Percentiles rank a stretch among this genome's conserved stretches.
phyloP scores from a whole-genome alignment of 345 rosid genomes.

The Durio zibethinus region DNA sequence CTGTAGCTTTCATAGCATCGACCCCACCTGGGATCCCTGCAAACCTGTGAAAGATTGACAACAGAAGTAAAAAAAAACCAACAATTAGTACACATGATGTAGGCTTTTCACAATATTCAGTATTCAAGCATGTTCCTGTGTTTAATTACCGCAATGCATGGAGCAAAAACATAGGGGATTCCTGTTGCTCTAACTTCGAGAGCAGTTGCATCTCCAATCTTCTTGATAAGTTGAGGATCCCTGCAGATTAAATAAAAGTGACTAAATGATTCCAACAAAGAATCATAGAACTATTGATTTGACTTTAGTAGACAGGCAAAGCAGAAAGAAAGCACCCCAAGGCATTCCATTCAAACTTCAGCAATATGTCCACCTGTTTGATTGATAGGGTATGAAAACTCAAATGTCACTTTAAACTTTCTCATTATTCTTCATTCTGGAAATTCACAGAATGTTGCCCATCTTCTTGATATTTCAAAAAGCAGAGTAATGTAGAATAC shows the following conservation, averaged over 20 bases:
- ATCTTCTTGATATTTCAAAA: background rate
- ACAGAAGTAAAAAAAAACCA: background rate
- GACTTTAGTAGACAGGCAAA: background rate
- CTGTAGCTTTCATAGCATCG: constrained; percentile 76
- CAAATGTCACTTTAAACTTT: too few species aligned
- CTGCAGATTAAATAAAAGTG: constrained; percentile 23
- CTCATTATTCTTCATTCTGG: background rate
- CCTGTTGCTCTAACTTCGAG: constrained; percentile 80
- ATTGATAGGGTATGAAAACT: background rate
- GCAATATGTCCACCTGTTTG: background rate
- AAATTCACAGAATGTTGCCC: background rate
- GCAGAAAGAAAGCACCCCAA: background rate
- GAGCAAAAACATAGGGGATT: constrained; percentile 64
- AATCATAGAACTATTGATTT: background rate
- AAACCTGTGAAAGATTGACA: constrained; percentile 36
- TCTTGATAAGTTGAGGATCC: constrained; percentile 60
- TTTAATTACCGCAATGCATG: constrained; percentile 57
- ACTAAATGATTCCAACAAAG: constrained; percentile 1
- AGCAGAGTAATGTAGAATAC: background rate
- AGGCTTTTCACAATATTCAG: background rate
- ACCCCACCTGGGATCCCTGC: constrained; percentile 87
- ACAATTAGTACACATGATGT: background rate
- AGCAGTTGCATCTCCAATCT: constrained; percentile 73
- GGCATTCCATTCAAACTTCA: background rate
- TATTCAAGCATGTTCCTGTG: background rate